phyloP scores from a whole-genome alignment of 768 basidiomycete species.

The Royoungia palumana region DNA sequence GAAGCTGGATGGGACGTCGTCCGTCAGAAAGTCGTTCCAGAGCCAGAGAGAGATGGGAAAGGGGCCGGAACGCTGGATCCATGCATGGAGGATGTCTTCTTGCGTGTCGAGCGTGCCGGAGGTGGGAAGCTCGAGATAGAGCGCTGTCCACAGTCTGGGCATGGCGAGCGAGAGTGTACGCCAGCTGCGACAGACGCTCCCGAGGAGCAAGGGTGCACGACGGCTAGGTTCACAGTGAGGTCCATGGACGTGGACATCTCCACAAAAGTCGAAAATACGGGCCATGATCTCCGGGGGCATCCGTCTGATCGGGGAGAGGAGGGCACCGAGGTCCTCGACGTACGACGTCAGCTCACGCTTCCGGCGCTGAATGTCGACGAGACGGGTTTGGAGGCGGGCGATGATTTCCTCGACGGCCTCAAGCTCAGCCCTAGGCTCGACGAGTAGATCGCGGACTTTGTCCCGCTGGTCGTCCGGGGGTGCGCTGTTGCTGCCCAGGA shows the following conservation, averaged over 20 bases:
- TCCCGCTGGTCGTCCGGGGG: conserved; percentile 29
- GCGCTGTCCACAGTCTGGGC: conserved; percentile 31
- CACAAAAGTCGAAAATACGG: conserved; percentile 32
- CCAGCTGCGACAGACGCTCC: conserved; percentile 29
- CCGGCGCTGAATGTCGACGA: conserved; percentile 27
- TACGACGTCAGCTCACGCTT: conserved; percentile 27
- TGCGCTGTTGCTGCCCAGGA: conserved; percentile 25
- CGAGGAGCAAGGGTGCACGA: conserved; percentile 28
- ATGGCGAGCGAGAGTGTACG: conserved; percentile 25
- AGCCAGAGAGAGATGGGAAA: conserved; percentile 27
- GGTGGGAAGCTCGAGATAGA: conserved; percentile 31
- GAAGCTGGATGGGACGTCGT: conserved; percentile 27
- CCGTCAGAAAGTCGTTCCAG: conserved; percentile 33
- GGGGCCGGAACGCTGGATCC: conserved; percentile 28
- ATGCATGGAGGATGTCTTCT: conserved; percentile 23
- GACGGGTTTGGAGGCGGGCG: conserved; percentile 27
- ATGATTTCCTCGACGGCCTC: conserved; percentile 26
- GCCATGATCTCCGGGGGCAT: conserved; percentile 34
- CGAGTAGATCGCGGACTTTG: conserved; percentile 22
- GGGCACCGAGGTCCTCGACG: conserved; percentile 32
- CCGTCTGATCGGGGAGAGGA: conserved; percentile 31
- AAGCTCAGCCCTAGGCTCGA: conserved; percentile 27
- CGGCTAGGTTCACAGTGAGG: conserved; percentile 31
- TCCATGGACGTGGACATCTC: conserved; percentile 24
- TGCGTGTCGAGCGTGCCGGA: conserved; percentile 20